Evolutionary conservation across 345 rosid species (phyloP), one percentile per base, ranked within the genome.

Genomic region (Stellera chamaejasme): DNA sequence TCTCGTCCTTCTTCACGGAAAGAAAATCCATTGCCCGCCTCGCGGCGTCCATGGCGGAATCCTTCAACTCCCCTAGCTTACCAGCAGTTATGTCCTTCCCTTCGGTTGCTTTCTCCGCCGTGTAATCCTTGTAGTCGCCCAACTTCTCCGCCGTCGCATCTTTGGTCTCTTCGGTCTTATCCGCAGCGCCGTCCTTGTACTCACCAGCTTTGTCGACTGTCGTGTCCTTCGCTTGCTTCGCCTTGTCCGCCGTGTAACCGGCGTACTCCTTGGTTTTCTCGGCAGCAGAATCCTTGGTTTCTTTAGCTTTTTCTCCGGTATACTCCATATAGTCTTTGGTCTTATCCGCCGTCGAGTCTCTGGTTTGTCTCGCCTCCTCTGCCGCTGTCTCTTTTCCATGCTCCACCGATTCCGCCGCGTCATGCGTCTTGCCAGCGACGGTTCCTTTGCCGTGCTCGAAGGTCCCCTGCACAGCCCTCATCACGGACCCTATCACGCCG

Each of bases 381-480:
- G 15, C 27, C 0, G 68, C 49, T 4, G 59, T 43, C 10, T 74
- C 64, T 41, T 26, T 69, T 12, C 64, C 58, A 15, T 67, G 78
- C 67, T 50, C 56, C 0, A 63, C 63, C 23, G 67, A 64, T 32
- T 62, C 58, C 0, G 44, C 70, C 2, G 63, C 49, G 32, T 72
- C 77, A 43, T 54, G 56, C 65, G 67, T 65, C 68, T 82, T 84
- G 2, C 90, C 95, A 0, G 79, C 76, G 8, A 77, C 81, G 0
- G 76, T 88, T 1, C 77, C 90, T 55, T 75, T 87, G 0, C 83
- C 95, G 10, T 82, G 83, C 65, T 71, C 84, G 45, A 65, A 68
- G 0, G 87, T 84, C 39, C 69, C 85, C 5, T 74, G 72, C 13
- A 90, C 82, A 3, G 79, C 81, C 54, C 67, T 71, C 19, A 87